phyloP scores from a whole-genome alignment of 352 stramenopile species.

The Thraustochytrium striatum region DNA sequence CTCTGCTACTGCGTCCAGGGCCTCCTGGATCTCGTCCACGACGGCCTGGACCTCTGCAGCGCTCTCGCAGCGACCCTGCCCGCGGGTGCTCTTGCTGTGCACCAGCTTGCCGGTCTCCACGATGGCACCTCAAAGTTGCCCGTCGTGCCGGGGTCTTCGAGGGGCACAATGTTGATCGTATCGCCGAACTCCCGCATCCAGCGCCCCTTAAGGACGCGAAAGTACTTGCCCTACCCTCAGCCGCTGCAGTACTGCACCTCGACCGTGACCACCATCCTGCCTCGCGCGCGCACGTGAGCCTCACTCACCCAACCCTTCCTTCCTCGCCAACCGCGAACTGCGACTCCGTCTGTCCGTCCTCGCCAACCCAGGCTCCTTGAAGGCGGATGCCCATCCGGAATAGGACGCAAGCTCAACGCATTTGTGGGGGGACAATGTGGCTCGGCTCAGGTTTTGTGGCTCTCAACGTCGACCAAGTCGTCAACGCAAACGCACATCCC shows the following conservation, averaged over 20 bases:
- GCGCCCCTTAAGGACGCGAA: constrained; percentile 51
- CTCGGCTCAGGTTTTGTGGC: too few relatives aligned
- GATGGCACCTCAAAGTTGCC: constrained; percentile 61
- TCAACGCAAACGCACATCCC: too few relatives aligned
- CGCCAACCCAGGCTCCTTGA: too few relatives aligned
- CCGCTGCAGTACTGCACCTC: constrained; percentile 61
- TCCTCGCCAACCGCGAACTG: too few relatives aligned
- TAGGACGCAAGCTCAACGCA: too few relatives aligned
- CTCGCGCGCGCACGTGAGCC: too few relatives aligned
- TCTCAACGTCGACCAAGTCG: too few relatives aligned
- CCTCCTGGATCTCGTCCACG: constrained; percentile 57
- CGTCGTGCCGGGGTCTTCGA: constrained; percentile 57
- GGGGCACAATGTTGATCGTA: constrained; percentile 54
- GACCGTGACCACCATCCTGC: constrained; percentile 48
- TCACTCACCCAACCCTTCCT: too few relatives aligned
- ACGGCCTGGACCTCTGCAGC: constrained; percentile 53
- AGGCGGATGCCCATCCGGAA: too few relatives aligned
- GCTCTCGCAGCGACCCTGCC: constrained; percentile 55
- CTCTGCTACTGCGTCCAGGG: too few relatives aligned
- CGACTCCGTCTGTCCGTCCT: too few relatives aligned
- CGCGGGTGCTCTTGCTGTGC: constrained; percentile 57
- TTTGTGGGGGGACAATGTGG: too few relatives aligned
- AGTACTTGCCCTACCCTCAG: constrained; percentile 60
- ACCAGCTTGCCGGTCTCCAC: constrained; percentile 55
- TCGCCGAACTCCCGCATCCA: constrained; percentile 58